Base-by-base conservation (phyloP, 768 basidiomycete species). In the Trametes maxima region DNA sequence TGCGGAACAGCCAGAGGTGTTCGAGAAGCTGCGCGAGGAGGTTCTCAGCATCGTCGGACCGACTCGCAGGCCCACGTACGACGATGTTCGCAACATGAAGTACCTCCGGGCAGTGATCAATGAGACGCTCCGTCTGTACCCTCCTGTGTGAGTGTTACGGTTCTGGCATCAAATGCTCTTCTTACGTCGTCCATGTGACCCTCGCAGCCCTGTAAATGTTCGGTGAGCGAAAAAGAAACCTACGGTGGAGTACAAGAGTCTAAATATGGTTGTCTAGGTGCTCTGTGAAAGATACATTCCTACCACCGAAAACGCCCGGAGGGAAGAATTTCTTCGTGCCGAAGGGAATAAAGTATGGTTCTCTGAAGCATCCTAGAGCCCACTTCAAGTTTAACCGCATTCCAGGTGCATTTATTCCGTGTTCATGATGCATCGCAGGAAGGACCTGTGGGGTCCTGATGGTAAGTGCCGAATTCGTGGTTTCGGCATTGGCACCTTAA, bases 361-460 rank as follows among this genome's bases (percentile, higher is more conserved):
- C 2, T 19, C 17, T 25, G 21, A 0, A 5, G 19, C 44, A 17
- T 19, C 2, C 19, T 4, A 11, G 12, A 43, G n/a, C 4, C 12
- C 13, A 12, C 19, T 11, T 1, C 24, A 19, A 28, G 24, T 51
- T 6, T 54, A 19, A 6, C 21, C 16, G 24, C 8, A 33, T 2
- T 2, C 1, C 28, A 59, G 55, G 28, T 50, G 56, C 14, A 40
- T 60, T 22, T 73, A 70, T 57, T 65, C 68, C 8, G 68, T 72
- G 10, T 68, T 71, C 57, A 39, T 68, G 35, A 65, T 73, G 60
- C 75, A 76, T 21, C 69, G 75, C 22, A 74, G 82, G 19, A 76
- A 72, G 39, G 82, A 83, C 54, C 71, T 85, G 1, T 86, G 84
- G 85, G 84, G 85, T 7, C 77, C 83, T 3, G 84, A 85, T 64